Conservation (phyloP, 1,284 basidiomycete species). For the Marasmius tenuissimus region DNA sequence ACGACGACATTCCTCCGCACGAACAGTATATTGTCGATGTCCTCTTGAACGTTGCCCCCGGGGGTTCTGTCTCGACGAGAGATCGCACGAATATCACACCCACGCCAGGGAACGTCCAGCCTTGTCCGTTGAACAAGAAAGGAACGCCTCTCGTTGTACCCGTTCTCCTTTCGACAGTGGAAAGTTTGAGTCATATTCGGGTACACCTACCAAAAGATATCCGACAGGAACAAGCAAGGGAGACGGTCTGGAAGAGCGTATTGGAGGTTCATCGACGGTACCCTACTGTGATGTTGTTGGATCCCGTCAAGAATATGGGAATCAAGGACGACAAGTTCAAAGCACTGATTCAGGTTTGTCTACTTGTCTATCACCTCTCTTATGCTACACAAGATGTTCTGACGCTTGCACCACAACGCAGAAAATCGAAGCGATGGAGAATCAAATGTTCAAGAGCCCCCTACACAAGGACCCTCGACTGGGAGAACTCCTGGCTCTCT, state of each 20-base stretch:
- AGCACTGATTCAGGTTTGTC: conserved; percentile 74
- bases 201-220: conserved; percentile 91
- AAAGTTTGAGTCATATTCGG: conserved; percentile 86
- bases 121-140: conserved; percentile 69
- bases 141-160: conserved; percentile 89
- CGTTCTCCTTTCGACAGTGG: conserved; percentile 84
- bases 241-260: conserved; percentile 88
- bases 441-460: conserved; percentile 74
- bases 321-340: conserved; percentile 95
- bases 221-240: conserved; percentile 71
- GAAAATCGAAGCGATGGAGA: conserved; percentile 91
- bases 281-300: conserved; percentile 84
- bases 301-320: conserved; percentile 95
- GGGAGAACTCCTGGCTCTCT: conserved; percentile 79
- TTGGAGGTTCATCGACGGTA: conserved; percentile 89
- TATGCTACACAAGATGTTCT: not conserved
- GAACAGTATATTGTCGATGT: conserved; percentile 94
- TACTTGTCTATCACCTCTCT: not conserved
- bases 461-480: conserved; percentile 77
- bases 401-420: conserved; percentile 27
- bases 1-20: conserved; percentile 72
- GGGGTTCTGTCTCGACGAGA: conserved; percentile 57
- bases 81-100: conserved; percentile 55
- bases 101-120: conserved; percentile 71
- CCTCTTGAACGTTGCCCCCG: conserved; percentile 80